Conservation (phyloP, 2,329 filamentous ascomycete species). For the Metarhizium humberi region DNA sequence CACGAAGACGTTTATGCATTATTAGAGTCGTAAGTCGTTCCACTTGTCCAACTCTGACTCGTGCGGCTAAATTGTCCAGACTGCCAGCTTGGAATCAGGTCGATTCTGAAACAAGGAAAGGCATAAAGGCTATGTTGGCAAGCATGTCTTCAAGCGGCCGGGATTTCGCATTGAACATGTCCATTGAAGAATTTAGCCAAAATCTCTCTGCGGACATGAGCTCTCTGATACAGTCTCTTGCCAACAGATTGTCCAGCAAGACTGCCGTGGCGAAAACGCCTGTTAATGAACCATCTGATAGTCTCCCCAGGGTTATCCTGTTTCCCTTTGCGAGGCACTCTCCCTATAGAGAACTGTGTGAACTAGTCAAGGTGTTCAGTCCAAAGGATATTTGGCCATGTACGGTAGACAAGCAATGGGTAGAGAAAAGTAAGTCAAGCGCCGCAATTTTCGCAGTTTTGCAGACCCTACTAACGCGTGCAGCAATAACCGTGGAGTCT, state of each 20-base stretch:
- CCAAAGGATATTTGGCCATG: conserved; percentile 78
- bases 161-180: conserved; percentile 16
- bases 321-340: conserved; percentile 91
- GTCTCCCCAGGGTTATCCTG: conserved; percentile 33
- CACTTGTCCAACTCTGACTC: neutral
- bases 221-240: conserved; percentile 1
- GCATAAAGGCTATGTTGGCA: conserved; percentile 8
- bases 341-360: conserved; percentile 69
- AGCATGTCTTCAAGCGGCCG: conserved; percentile 13
- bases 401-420: conserved; percentile 62
- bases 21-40: conserved; percentile 21
- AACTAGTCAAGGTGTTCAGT: conserved; percentile 56
- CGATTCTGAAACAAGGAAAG: conserved; percentile 3
- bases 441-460: neutral
- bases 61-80: conserved; percentile 8
- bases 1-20: conserved; percentile 43
- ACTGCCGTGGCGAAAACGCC: neutral
- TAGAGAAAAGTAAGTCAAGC: conserved; percentile 30
- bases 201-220: conserved; percentile 8
- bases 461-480: neutral
- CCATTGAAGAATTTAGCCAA: conserved; percentile 9
- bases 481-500: conserved; percentile 49
- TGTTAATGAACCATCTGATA: neutral
- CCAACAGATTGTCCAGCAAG: neutral
- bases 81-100: conserved; percentile 8